A percentile compares a stretch with the other conserved stretches of the same genome.
Conservation (phyloP, 129 eudicot genomes). For the Arctium lappa region DNA sequence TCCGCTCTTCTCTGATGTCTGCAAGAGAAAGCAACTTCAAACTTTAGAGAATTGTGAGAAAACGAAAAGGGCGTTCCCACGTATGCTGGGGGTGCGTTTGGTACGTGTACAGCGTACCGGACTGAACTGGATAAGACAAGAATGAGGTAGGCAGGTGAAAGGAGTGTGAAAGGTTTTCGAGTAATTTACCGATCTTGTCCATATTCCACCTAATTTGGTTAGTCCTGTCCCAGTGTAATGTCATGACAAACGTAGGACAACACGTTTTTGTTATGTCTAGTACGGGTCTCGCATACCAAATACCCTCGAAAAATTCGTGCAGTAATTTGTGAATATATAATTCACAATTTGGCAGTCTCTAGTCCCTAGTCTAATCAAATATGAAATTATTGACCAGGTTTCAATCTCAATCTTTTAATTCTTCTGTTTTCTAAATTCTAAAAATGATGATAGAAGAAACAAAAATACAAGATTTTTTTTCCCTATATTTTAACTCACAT, state of each 20-base stretch:
- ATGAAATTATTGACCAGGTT: no score
- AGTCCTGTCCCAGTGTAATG: no score
- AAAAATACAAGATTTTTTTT: no score
- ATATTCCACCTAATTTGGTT: not conserved
- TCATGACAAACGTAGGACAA: no score
- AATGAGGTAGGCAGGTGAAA: not conserved
- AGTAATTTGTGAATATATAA: no score
- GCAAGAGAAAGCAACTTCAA: not conserved
- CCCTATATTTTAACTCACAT: no score
- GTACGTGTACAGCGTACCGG: not conserved
- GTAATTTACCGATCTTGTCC: not conserved
- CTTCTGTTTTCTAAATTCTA: not conserved
- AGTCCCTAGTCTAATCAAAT: not conserved
- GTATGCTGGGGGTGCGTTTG: not conserved
- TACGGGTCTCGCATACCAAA: no score
- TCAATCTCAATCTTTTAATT: no score
- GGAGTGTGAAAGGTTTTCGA: not conserved
- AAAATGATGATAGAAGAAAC: no score
- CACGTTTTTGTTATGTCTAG: no score
- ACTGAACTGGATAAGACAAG: no score
- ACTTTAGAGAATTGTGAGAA: not conserved
- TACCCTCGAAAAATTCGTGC: not conserved
- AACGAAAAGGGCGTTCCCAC: not conserved
- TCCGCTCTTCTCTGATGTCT: conserved; percentile 28
- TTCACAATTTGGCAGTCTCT: not conserved